These are phyloP conservation scores for Rhizopogon vulgaris DNA, from an alignment of 768 basidiomycete species.

Conservation along the genomic window DNA sequence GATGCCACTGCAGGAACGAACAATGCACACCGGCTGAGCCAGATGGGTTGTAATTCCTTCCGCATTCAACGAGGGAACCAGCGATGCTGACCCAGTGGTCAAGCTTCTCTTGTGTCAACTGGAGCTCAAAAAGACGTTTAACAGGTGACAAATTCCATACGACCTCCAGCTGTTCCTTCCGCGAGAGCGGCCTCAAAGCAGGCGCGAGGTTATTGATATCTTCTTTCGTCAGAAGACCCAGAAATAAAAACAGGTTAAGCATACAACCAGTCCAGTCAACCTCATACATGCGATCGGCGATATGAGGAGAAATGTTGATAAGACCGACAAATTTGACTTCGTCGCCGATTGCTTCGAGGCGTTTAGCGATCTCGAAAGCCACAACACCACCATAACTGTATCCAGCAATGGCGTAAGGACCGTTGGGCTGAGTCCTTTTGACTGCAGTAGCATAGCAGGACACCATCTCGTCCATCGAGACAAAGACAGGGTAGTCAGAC, in stretches of 20 bases:
- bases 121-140: neutral
- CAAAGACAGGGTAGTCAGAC: constrained; percentile 28
- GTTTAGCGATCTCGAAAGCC: constrained; percentile 37
- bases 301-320: constrained; percentile 37
- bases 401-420: constrained; percentile 37
- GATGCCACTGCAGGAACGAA: neutral
- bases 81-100: constrained; percentile 18
- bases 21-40: constrained; percentile 16
- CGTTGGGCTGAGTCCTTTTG: constrained; percentile 25
- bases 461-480: constrained; percentile 35
- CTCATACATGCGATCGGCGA: constrained; percentile 35
- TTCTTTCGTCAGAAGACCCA: constrained; percentile 23
- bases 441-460: constrained; percentile 29
- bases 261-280: constrained; percentile 33
- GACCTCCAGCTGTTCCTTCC: constrained; percentile 13
- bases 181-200: constrained; percentile 11
- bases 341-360: constrained; percentile 28
- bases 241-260: constrained; percentile 34
- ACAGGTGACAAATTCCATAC: constrained; percentile 15
- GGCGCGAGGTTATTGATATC: constrained; percentile 12
- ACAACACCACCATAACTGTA: constrained; percentile 42
- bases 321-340: constrained; percentile 36
- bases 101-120: constrained; percentile 16
- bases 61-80: constrained; percentile 15
- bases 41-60: constrained; percentile 11